Evolutionary conservation across 306 rosid species (phyloP), one percentile per base, ranked within the genome.

Genomic region (Geum urbanum): DNA sequence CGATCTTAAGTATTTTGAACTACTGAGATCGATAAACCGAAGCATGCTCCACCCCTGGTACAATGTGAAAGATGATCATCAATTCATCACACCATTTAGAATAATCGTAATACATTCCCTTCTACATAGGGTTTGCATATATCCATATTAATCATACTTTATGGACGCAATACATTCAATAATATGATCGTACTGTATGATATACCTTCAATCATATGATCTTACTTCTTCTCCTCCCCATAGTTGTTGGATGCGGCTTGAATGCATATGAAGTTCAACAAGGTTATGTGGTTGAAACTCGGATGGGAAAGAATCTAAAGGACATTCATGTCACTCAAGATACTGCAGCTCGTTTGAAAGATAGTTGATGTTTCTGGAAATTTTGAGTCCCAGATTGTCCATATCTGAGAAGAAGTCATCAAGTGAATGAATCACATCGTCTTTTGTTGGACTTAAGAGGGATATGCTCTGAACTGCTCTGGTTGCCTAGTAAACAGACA

Each of bases 221-320:
- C 56, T 70, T 16, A 76, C 78, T 24, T 54, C 57, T 57, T 43
- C 14, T 3, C 70, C 76, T 4, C 16, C 14, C 67, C 73, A 47
- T 7, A 66, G 60, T 13, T 56, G 62, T 24, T 11, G 24, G 62
- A 56, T 24, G 62, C 8, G n/a, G 62, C 62, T 56, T 4, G 7
- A 56, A 1, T 0, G n/a, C 62, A 56, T 24, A 16, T 11, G 40
- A 56, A 56, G 7, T 56, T 56, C 40, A 56, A 56, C 62, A 22
- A 56, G 62, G 1, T 56, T 10, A 32, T 24, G 8, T 32, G 62
- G 40, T 56, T 56, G 62, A 24, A 56, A 56, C 8, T 56, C 8
- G 11, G 62, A 56, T 8, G 62, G 62, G 62, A 56, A 56, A 24
- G 62, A 22, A 1, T 56, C 62, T 13, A 22, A 56, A 56, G 62